Evolutionary conservation across 2,329 filamentous ascomycete species (phyloP).

Genomic region (Mariannaea elegans): DNA sequence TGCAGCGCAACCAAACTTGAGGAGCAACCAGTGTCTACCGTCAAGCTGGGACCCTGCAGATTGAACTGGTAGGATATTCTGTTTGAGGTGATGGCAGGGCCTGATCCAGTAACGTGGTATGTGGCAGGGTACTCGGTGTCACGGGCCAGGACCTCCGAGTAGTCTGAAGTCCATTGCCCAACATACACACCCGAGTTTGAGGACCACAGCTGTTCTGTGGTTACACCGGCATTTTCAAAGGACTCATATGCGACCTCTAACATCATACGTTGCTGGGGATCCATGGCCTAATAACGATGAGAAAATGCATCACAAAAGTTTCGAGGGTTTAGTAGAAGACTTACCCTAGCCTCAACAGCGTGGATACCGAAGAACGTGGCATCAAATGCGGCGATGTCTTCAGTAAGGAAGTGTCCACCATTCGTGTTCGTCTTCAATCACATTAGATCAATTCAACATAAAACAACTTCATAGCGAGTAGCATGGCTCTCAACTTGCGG

Average conservation of each 20-base stretch:
- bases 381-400: constrained; percentile 38
- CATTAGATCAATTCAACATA: neutral
- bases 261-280: constrained; percentile 41
- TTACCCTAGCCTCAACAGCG: constrained; percentile 26
- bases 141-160: constrained; percentile 30
- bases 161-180: constrained; percentile 39
- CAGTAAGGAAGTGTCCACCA: constrained; percentile 41
- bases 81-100: constrained; percentile 54
- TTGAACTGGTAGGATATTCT: constrained; percentile 60
- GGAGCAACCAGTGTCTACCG: constrained; percentile 62
- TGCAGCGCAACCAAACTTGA: constrained; percentile 58
- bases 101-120: constrained; percentile 56
- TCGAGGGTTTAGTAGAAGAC: neutral
- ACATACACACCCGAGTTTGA: constrained; percentile 43
- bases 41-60: constrained; percentile 56
- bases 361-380: constrained; percentile 36
- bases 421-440: constrained; percentile 20
- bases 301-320: neutral
- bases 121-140: constrained; percentile 55
- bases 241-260: constrained; percentile 41
- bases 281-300: constrained; percentile 24
- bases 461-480: neutral
- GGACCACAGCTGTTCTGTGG: constrained; percentile 38
- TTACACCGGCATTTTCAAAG: constrained; percentile 45
- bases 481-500: neutral